These are phyloP conservation scores for Phyllostachys edulis DNA, from an alignment of 176 grass and related monocot genomes.

Conservation along the genomic window DNA sequence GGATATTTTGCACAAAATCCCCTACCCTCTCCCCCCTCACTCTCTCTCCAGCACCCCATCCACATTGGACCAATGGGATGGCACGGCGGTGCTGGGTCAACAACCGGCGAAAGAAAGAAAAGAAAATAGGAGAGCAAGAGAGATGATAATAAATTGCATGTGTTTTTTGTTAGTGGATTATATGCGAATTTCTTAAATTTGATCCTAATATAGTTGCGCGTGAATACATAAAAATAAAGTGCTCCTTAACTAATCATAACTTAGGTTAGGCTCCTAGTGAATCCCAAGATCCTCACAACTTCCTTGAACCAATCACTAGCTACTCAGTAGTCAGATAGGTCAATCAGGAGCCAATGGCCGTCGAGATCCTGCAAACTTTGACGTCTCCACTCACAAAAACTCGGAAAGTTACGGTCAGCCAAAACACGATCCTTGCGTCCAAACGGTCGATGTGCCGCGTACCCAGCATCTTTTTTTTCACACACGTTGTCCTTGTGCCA, in stretches of 20 bases:
- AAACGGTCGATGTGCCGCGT: constrained; percentile 26
- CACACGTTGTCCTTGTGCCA: constrained; percentile 31
- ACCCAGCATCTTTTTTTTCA: neutral
- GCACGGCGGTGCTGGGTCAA: too few species aligned
- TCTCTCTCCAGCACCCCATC: neutral
- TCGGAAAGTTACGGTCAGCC: constrained; percentile 10
- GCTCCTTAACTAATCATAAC: neutral
- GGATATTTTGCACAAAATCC: neutral
- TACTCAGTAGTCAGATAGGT: neutral
- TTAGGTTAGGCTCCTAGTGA: neutral
- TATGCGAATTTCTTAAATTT: too few species aligned
- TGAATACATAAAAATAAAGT: neutral
- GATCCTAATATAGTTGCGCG: too few species aligned
- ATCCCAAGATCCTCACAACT: neutral
- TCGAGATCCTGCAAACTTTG: neutral
- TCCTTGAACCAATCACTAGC: neutral
- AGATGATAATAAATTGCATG: too few species aligned
- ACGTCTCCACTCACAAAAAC: neutral
- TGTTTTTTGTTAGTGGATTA: too few species aligned
- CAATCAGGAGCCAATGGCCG: neutral
- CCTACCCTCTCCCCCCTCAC: too few species aligned
- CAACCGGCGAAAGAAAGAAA: too few species aligned
- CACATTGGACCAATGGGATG: neutral
- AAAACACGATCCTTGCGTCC: neutral
- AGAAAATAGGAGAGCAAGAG: too few species aligned